phyloP scores from a whole-genome alignment of 129 eudicot species.

The Ambrosia artemisiifolia region DNA sequence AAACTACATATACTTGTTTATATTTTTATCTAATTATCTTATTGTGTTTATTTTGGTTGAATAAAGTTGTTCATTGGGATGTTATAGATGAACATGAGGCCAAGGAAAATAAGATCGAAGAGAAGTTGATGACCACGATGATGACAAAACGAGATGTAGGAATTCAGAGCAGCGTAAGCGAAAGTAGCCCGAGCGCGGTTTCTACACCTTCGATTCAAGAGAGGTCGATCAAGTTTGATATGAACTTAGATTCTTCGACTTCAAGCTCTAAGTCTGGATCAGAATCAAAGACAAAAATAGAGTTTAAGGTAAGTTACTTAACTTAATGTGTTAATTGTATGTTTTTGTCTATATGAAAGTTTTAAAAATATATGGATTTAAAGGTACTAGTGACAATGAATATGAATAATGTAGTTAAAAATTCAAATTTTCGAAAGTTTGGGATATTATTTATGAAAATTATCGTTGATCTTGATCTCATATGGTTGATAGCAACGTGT shows the following conservation, averaged over 20 bases:
- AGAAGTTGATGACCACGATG: conserved; percentile 9
- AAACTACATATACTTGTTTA: too few species aligned
- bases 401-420: neutral
- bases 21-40: neutral
- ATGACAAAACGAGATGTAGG: conserved; percentile 69
- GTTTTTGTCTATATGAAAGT: neutral
- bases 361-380: conserved; percentile 1
- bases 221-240: conserved; percentile 37
- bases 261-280: conserved; percentile 38
- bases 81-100: conserved; percentile 43
- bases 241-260: conserved; percentile 42
- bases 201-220: conserved; percentile 64
- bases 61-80: neutral
- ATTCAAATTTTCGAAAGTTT: conserved; percentile 19
- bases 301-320: conserved; percentile 21
- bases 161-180: conserved; percentile 47
- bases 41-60: neutral
- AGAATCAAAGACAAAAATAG: conserved; percentile 21
- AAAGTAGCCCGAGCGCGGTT: conserved; percentile 48
- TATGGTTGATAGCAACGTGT: conserved; percentile 29
- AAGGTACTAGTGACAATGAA: neutral
- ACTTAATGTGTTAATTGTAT: neutral
- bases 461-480: conserved; percentile 7
- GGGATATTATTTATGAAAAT: neutral
- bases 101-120: conserved; percentile 25